Evolutionary conservation across 176 grass and related monocot genomes (phyloP), one percentile per base, ranked within the genome.

Genomic region (Puya raimondii): DNA sequence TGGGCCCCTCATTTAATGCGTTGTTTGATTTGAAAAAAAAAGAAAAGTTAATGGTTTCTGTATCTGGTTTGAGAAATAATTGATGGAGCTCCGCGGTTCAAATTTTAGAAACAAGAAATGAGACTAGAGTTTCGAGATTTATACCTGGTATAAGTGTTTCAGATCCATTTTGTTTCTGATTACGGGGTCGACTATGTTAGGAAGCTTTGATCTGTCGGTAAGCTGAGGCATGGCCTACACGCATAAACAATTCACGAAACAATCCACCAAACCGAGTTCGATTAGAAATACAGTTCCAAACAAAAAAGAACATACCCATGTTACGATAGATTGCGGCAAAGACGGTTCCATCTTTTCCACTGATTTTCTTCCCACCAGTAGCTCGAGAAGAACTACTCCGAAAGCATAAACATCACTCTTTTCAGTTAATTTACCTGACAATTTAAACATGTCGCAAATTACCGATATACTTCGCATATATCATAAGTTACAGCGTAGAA

Each of bases 351-450:
- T 85, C 72, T 99, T 93, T 69, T 99, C 90, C 47, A 99, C 87
- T 61, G 94, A 87, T 67, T 86, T 93, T 72, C 89, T 90, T 74
- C 94, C 94, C 87, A 99, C 72, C 49, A 99, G 67, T 57, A 99
- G 90, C 57, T 99, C 94, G 57, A 99, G 80, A 65, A 99, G 90
- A 27, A 99, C 90, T 50, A 93, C 82, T 51, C 94, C 94, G 66
- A 99, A 99, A 14, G 90, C 94, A 48, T 99, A 99, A 26, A 99
- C 94, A 63, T 99, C 94, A 12, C 94, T 99, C 71, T 99, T 93
- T 73, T 99, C 94, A 10, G 94, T 99, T 67, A 99, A 80, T 68
- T 91, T 88, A 75, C 94, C 94, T 99, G 81, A 61, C 79, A 85
- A 82, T 64, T 25, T 1, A 66, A 47, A 56, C 8, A 3, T 72